Conservation (phyloP, 768 basidiomycete species). For the Crucibulum laeve region DNA sequence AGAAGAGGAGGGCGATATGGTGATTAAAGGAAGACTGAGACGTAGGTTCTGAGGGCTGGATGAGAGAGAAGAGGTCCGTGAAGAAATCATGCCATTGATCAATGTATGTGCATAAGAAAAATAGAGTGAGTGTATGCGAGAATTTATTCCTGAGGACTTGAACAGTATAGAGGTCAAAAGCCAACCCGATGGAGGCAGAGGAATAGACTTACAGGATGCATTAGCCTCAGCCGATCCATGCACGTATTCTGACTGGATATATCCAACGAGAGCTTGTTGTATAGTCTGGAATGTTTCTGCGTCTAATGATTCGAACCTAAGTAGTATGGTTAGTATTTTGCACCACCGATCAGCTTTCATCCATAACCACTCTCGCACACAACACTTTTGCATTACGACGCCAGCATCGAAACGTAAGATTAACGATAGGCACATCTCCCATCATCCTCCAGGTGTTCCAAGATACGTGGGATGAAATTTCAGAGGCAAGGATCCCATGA, state of each 20-base stretch:
- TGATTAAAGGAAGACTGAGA: conserved; percentile 66
- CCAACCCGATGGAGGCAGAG: conserved; percentile 1
- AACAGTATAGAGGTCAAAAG: conserved; percentile 8
- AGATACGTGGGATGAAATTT: too few relatives aligned
- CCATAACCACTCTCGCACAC: neutral
- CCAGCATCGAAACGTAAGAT: too few relatives aligned
- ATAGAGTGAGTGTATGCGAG: conserved; percentile 82
- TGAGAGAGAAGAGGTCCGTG: conserved; percentile 68
- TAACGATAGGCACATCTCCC: too few relatives aligned
- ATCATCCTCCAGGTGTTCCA: too few relatives aligned
- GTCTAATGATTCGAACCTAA: conserved; percentile 64
- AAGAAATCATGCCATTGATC: conserved; percentile 87
- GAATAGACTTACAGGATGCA: conserved; percentile 64
- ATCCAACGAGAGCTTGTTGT: conserved; percentile 73
- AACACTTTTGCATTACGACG: neutral
- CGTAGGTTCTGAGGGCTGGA: conserved; percentile 55
- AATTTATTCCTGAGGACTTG: conserved; percentile 93
- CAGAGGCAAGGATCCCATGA: too few relatives aligned
- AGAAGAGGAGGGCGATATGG: conserved; percentile 83
- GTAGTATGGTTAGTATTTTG: neutral
- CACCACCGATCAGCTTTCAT: neutral
- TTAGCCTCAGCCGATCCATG: conserved; percentile 79
- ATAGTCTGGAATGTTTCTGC: conserved; percentile 65
- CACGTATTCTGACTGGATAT: conserved; percentile 87
- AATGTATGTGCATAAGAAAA: conserved; percentile 86